These are phyloP conservation scores for Phymatotrichopsis omnivora DNA, from an alignment of 2,329 filamentous ascomycete genomes.

Conservation along the genomic window DNA sequence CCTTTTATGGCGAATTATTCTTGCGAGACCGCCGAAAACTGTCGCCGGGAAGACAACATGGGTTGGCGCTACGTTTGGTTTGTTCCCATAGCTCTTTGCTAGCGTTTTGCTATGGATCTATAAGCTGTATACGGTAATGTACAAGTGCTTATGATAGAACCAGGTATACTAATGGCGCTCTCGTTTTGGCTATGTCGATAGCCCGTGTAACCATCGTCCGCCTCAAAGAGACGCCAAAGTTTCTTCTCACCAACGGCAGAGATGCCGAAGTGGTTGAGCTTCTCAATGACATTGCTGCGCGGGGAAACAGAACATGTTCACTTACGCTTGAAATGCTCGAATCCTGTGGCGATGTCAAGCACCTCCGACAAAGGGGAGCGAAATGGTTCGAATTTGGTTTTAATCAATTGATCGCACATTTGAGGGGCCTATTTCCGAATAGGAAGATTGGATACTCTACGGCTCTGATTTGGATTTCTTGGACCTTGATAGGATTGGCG, in stretches of 20 bases:
- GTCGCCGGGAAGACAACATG: slow-evolving; percentile 39
- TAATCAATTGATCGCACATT: slow-evolving; percentile 43
- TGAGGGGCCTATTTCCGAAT: slow-evolving; percentile 57
- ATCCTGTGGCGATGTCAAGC: slow-evolving; percentile 37
- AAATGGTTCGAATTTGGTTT: slow-evolving; percentile 50
- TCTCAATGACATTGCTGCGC: neutral
- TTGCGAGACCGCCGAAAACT: slow-evolving; percentile 34
- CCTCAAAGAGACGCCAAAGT: slow-evolving; percentile 42
- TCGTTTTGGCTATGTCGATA: slow-evolving; percentile 31
- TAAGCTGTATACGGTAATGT: slow-evolving; percentile 29
- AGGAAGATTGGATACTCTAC: slow-evolving; percentile 56
- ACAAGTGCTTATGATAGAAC: neutral
- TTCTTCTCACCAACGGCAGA: slow-evolving; percentile 38
- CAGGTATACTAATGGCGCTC: neutral
- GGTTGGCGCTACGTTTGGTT: slow-evolving; percentile 44
- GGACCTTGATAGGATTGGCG: slow-evolving; percentile 65
- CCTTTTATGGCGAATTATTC: slow-evolving; percentile 40
- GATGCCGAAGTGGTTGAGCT: slow-evolving; percentile 29
- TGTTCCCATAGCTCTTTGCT: too few relatives aligned
- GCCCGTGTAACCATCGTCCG: slow-evolving; percentile 40
- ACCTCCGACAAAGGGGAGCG: slow-evolving; percentile 46
- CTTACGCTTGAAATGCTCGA: slow-evolving; percentile 37
- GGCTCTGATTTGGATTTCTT: slow-evolving; percentile 56
- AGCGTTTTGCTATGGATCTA: too few relatives aligned
- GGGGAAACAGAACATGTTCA: neutral